phyloP scores from a whole-genome alignment of 2,329 filamentous ascomycete genomes.

The Penicillium brasilianum region DNA sequence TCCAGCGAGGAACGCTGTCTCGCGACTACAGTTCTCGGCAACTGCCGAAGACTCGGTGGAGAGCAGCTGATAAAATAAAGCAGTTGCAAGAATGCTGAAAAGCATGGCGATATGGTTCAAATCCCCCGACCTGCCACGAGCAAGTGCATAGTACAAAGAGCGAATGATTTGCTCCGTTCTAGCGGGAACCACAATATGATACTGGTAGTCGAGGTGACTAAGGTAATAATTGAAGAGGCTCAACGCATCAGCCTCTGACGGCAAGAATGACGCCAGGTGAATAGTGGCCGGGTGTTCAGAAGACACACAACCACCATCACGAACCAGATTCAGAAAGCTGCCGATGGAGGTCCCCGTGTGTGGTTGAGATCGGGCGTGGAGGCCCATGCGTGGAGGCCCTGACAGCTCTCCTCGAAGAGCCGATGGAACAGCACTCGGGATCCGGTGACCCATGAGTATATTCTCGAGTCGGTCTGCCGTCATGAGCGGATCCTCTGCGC shows the following conservation, averaged over 20 bases:
- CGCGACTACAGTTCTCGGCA: slow-evolving; percentile 32
- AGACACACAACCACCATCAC: slow-evolving; percentile 14
- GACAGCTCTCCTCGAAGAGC: slow-evolving; percentile 26
- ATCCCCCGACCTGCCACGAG: slow-evolving; percentile 26
- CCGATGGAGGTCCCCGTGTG: background rate
- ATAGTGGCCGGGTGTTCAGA: slow-evolving; percentile 30
- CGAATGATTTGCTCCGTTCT: slow-evolving; percentile 35
- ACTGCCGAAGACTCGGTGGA: slow-evolving; percentile 24
- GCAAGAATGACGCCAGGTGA: slow-evolving; percentile 33
- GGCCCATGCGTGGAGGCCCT: slow-evolving; percentile 2
- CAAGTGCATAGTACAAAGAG: slow-evolving; percentile 36
- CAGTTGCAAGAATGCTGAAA: slow-evolving; percentile 41
- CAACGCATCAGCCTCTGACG: slow-evolving; percentile 36
- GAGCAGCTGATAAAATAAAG: slow-evolving; percentile 34
- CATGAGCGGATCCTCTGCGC: slow-evolving; percentile 26
- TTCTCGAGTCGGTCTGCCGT: slow-evolving; percentile 39
- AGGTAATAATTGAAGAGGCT: slow-evolving; percentile 41
- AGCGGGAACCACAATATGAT: slow-evolving; percentile 42
- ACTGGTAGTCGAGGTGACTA: slow-evolving; percentile 42
- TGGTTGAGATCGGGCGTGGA: background rate
- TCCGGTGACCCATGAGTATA: slow-evolving; percentile 37
- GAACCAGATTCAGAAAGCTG: slow-evolving; percentile 2
- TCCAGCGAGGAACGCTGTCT: slow-evolving; percentile 37
- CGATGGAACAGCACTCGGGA: slow-evolving; percentile 30
- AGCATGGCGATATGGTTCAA: slow-evolving; percentile 40